Percentiles rank a stretch among this genome's conserved stretches.
phyloP scores from a whole-genome alignment of 2,329 filamentous ascomycete species.

The Pseudogymnoascus sp. region DNA sequence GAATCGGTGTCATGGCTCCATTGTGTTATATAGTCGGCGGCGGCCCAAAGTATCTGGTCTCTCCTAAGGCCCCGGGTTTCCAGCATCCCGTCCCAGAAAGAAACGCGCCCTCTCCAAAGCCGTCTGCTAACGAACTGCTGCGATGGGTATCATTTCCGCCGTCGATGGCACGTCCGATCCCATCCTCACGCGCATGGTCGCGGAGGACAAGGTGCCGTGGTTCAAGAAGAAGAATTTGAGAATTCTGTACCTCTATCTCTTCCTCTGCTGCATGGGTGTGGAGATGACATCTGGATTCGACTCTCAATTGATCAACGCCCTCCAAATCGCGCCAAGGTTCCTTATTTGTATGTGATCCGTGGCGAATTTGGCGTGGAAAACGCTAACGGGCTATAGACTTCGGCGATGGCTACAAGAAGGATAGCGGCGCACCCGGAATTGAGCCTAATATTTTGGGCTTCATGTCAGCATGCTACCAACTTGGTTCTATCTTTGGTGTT shows the following conservation, averaged over 20 bases:
- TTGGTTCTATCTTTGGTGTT: conserved; percentile 47
- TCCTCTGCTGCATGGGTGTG: conserved; percentile 46
- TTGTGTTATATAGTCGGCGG: conserved; percentile 5
- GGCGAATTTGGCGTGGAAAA: background rate
- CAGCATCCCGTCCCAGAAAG: background rate
- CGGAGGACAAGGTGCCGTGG: conserved; percentile 34
- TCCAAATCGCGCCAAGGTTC: conserved; percentile 29
- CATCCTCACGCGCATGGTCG: conserved; percentile 34
- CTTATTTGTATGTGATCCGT: background rate
- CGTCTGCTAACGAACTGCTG: conserved; percentile 2
- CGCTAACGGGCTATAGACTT: conserved; percentile 14
- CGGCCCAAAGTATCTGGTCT: background rate
- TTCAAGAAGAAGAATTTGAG: conserved; percentile 34
- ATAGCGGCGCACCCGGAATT: conserved; percentile 19
- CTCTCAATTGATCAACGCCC: conserved; percentile 40
- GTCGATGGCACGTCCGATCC: conserved; percentile 27
- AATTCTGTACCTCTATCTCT: conserved; percentile 32
- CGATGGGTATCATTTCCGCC: background rate
- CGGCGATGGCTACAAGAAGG: conserved; percentile 6
- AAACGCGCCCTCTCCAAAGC: background rate
- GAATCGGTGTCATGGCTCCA: background rate
- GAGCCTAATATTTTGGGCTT: conserved; percentile 37
- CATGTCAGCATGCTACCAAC: conserved; percentile 46
- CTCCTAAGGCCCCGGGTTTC: background rate
- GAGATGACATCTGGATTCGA: conserved; percentile 51